phyloP scores from a whole-genome alignment of 495 filamentous ascomycete genomes.

The Xylaria palmicola region DNA sequence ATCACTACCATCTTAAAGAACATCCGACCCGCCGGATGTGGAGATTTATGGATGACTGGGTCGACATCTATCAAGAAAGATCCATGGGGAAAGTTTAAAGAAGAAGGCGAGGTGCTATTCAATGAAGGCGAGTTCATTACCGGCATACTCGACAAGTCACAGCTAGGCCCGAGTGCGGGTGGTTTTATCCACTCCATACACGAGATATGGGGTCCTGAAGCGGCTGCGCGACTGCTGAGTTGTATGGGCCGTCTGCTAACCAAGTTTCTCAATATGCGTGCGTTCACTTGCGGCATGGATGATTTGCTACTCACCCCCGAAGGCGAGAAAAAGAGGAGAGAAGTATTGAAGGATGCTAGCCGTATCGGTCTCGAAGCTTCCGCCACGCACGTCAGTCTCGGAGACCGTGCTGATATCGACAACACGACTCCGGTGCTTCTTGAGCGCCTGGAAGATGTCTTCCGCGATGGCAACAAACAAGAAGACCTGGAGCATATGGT shows the following conservation, averaged over 20 bases:
- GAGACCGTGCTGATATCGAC: conserved; percentile 53
- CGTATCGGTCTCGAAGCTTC: conserved; percentile 81
- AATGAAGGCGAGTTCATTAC: conserved; percentile 81
- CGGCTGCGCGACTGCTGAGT: conserved; percentile 82
- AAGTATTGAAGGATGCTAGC: conserved; percentile 66
- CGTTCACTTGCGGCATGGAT: conserved; percentile 96
- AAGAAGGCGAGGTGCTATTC: conserved; percentile 80
- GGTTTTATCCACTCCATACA: conserved; percentile 91
- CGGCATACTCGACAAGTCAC: conserved; percentile 94
- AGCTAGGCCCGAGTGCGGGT: conserved; percentile 82
- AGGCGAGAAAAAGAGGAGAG: conserved; percentile 69
- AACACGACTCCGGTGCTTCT: conserved; percentile 68
- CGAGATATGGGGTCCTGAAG: conserved; percentile 85
- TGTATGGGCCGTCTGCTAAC: conserved; percentile 88
- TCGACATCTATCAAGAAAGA: conserved; percentile 74
- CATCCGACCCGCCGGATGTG: conserved; percentile 70
- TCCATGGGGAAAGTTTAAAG: conserved; percentile 61
- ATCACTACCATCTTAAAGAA: conserved; percentile 93
- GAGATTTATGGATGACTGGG: conserved; percentile 75
- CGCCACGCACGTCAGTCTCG: conserved; percentile 87
- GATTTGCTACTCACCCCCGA: conserved; percentile 83
- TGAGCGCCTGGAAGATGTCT: conserved; percentile 79
- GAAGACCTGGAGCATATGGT: conserved; percentile 81
- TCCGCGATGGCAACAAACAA: conserved; percentile 88
- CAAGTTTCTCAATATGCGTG: conserved; percentile 85